Base-by-base conservation (phyloP, 805 yeast genomes). In the Hanseniaspora clermontiae region DNA sequence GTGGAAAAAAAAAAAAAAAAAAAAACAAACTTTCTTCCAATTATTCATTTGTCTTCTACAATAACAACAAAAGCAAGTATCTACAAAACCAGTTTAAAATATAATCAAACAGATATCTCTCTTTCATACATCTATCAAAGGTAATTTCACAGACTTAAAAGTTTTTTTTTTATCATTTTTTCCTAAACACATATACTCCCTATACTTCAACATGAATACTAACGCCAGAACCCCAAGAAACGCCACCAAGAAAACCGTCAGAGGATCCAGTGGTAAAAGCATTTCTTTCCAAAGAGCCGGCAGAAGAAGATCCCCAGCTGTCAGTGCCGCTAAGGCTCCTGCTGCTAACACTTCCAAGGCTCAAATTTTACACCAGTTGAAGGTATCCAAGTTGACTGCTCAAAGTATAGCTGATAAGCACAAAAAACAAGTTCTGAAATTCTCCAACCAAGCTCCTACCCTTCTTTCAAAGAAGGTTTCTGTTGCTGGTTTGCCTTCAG, bases 401-500 rank as follows among this genome's bases (percentile, higher is more conserved):
- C 63, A 64, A 42, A 61, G 65, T 34, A 66, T 70, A 45, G 69
- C 69, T 51, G 67, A 72, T 49, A 68, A 61, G 29, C 65, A 58
- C 29, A 56, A 38, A 34, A 19, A 46, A 60, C 61, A 57, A 59
- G 59, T 60, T 43, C 58, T 71, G 72, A 63, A 65, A 17, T 14
- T 27, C 38, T 31, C 38, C 24, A 20, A 11, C 38, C 27, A 32
- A 17, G 15, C n/a, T 3, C 24, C 27, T 27, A 20, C 53, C 15
- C 2, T 56, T 46, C 76, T 77, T 60, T 86, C 95, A 58, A 82
- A 84, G 60, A 90, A 86, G 70, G 95, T 88, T 58, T 82, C 86
- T 66, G 93, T 89, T 58, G 82, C 87, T 66, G 87, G 87, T 65
- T 76, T 87, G 69, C 93, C 96, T 71, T 80, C 77, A 69, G 96